These are phyloP conservation scores for Macrotyloma uniflorum DNA, from an alignment of 306 rosid species.

Conservation along the genomic window DNA sequence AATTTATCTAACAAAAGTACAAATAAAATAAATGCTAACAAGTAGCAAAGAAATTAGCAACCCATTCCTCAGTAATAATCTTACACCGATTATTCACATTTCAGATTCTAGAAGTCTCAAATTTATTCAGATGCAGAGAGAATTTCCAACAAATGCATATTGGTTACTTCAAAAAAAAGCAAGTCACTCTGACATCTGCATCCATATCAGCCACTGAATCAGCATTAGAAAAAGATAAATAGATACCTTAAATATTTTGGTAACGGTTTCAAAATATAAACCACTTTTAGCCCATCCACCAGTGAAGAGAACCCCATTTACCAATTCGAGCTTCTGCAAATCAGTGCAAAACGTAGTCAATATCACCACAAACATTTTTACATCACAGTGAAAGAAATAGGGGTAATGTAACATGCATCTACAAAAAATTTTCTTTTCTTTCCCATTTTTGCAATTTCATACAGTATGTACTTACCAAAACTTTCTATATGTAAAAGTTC, in stretches of 20 bases:
- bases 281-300: conserved; percentile 88
- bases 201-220: background rate
- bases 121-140: background rate
- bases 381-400: background rate
- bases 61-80: background rate
- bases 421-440: background rate
- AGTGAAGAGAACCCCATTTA: conserved; percentile 91
- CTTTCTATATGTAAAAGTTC: background rate
- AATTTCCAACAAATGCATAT: conserved; percentile 21
- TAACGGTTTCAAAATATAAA: conserved; percentile 58
- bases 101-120: conserved; percentile 7
- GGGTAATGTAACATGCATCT: background rate
- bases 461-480: background rate
- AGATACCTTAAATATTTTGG: conserved; percentile 68
- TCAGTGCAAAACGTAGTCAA: background rate
- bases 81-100: background rate
- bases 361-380: conserved; percentile 27
- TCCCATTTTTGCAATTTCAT: background rate
- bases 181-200: background rate
- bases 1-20: conserved; percentile 11
- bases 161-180: background rate
- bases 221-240: background rate
- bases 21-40: background rate
- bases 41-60: background rate
- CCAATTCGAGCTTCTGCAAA: conserved; percentile 82